Percentiles rank a stretch among this genome's conserved stretches.
phyloP scores from a whole-genome alignment of 495 filamentous ascomycete genomes.

The Sabuloglossum arenarium region DNA sequence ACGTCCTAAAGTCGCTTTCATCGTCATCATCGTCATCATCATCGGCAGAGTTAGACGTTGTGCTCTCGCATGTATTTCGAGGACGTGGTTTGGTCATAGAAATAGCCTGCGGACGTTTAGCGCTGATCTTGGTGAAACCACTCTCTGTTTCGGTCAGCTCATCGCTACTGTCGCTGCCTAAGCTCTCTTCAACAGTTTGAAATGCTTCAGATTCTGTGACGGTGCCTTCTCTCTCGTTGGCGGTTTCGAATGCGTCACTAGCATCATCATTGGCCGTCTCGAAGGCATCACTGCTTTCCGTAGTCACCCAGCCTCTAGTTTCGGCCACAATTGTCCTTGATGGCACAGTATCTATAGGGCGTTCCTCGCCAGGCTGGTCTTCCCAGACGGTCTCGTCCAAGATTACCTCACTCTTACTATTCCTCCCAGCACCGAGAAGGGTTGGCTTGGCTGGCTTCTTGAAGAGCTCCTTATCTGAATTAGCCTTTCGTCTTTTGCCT shows the following conservation, averaged over 20 bases:
- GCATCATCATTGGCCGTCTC: constrained; percentile 20
- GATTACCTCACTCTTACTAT: constrained; percentile 46
- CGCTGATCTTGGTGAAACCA: constrained; percentile 11
- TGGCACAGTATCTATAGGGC: background rate
- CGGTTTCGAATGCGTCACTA: constrained; percentile 64
- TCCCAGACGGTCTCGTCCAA: constrained; percentile 79
- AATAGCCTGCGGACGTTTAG: constrained; percentile 21
- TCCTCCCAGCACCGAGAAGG: constrained; percentile 58
- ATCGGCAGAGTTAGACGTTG: constrained; percentile 72
- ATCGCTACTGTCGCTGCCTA: constrained; percentile 60
- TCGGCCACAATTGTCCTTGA: background rate
- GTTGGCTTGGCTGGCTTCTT: constrained; percentile 57
- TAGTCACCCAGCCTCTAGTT: background rate
- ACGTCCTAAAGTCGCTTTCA: constrained; percentile 29
- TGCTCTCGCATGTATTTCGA: constrained; percentile 58
- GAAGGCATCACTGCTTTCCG: constrained; percentile 8
- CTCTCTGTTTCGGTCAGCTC: constrained; percentile 78
- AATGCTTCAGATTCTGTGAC: constrained; percentile 77
- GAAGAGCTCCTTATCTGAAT: constrained; percentile 36
- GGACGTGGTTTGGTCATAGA: constrained; percentile 27
- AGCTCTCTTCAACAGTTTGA: constrained; percentile 69
- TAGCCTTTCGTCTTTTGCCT: constrained; percentile 48
- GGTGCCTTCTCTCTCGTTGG: constrained; percentile 59
- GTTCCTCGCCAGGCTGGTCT: constrained; percentile 34
- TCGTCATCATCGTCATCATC: constrained; percentile 45